phyloP scores from a whole-genome alignment of 148 eudicot species.

The Persicaria tinctoria region DNA sequence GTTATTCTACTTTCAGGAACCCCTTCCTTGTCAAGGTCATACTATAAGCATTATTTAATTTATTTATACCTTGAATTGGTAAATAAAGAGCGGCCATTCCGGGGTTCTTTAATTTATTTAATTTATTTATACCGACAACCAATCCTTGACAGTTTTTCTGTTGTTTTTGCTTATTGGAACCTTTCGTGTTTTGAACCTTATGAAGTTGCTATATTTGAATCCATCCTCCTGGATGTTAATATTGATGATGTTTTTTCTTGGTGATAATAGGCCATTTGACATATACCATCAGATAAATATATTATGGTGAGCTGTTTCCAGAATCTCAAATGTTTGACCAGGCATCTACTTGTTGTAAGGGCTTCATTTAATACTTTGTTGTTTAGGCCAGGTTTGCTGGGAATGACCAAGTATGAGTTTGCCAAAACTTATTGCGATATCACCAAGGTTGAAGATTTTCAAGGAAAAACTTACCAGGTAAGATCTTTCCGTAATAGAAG shows the following conservation, averaged over 20 bases:
- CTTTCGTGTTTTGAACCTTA: neutral
- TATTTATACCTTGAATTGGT: neutral
- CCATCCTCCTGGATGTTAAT: conserved; percentile 22
- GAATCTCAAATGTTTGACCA: neutral
- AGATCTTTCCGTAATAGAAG: neutral
- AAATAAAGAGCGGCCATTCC: too few species aligned
- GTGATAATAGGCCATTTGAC: conserved; percentile 95
- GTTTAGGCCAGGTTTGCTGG: conserved; percentile 92
- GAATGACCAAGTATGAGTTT: conserved; percentile 77
- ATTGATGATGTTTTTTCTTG: conserved; percentile 45
- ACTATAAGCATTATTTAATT: conserved; percentile 3
- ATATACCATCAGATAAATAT: conserved; percentile 95
- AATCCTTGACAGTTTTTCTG: neutral
- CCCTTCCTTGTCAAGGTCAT: conserved; percentile 97
- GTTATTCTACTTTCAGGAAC: conserved; percentile 87
- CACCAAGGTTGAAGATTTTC: conserved; percentile 29
- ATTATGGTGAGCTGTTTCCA: conserved; percentile 56
- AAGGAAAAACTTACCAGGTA: conserved; percentile 72
- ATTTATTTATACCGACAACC: neutral
- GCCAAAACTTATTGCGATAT: conserved; percentile 81
- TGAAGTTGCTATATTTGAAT: conserved; percentile 8
- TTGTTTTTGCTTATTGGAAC: neutral
- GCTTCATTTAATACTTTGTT: conserved; percentile 6
- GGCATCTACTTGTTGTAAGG: neutral
- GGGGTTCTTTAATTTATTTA: neutral